A percentile compares a stretch with the other conserved stretches of the same genome.
phyloP scores from a whole-genome alignment of 106 monocot species.

The Triglochin maritima region DNA sequence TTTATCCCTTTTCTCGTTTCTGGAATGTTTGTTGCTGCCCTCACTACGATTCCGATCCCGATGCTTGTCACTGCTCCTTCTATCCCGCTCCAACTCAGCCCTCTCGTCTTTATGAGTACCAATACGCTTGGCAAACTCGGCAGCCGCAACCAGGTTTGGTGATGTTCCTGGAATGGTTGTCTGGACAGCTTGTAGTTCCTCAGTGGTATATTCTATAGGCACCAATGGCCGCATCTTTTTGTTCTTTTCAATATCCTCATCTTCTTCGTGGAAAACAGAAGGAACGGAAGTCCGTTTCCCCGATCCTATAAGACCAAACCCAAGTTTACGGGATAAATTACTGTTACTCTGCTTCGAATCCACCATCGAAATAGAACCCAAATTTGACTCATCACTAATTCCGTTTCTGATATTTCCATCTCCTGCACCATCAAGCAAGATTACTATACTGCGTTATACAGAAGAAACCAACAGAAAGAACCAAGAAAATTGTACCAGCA shows the following conservation, averaged over 20 bases:
- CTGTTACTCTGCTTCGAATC: slow-evolving; percentile 56
- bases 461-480: not conserved
- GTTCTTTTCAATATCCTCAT: slow-evolving; percentile 62
- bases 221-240: slow-evolving; percentile 95
- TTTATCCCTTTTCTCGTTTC: slow-evolving; percentile 51
- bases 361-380: slow-evolving; percentile 5
- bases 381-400: slow-evolving; percentile 10
- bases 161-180: slow-evolving; percentile 24
- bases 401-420: slow-evolving; percentile 28
- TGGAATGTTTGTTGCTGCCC: slow-evolving; percentile 16
- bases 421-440: slow-evolving; percentile 20
- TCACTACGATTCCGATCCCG: slow-evolving; percentile 45
- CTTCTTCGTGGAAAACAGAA: slow-evolving; percentile 82
- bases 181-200: slow-evolving; percentile 79
- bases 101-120: slow-evolving; percentile 63
- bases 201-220: slow-evolving; percentile 90
- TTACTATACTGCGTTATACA: not conserved
- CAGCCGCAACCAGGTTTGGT: slow-evolving; percentile 62
- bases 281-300: slow-evolving; percentile 72
- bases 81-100: slow-evolving; percentile 42
- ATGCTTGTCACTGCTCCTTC: slow-evolving; percentile 46
- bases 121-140: slow-evolving; percentile 88
- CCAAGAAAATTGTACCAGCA: slow-evolving; percentile 5
- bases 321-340: slow-evolving; percentile 56
- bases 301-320: slow-evolving; percentile 75